Percentiles rank a stretch among this genome's conserved stretches.
Evolutionary conservation across 1,139 yeast species (phyloP).

Genomic region (Yamadazyma friedrichii): DNA sequence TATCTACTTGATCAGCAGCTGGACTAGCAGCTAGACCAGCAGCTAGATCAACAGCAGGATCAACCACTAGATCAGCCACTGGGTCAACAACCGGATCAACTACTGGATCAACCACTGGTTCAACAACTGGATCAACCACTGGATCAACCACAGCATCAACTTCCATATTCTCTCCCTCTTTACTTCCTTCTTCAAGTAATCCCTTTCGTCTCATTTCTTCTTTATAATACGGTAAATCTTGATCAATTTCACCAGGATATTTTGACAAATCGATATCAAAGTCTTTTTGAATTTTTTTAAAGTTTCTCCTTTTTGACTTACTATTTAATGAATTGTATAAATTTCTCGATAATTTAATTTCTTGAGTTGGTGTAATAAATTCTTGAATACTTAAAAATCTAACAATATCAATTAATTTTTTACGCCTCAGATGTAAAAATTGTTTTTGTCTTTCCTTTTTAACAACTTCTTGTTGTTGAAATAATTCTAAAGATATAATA

Average conservation of each 20-base stretch:
- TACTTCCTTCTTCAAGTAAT: not conserved
- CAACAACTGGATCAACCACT: not conserved
- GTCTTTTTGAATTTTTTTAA: constrained; percentile 14
- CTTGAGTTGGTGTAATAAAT: constrained; percentile 50
- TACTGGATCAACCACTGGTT: not conserved
- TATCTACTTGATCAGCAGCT: not conserved
- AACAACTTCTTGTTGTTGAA: constrained; percentile 80
- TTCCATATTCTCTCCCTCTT: constrained; percentile 2
- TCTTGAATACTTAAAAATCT: constrained; percentile 46
- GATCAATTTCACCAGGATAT: constrained; percentile 40
- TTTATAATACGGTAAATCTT: constrained; percentile 33
- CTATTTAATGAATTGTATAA: constrained; percentile 21
- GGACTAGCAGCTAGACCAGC: not conserved
- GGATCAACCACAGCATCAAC: not conserved
- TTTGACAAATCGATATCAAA: constrained; percentile 18
- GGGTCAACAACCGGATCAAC: not conserved
- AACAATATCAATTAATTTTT: constrained; percentile 55
- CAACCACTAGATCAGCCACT: not conserved
- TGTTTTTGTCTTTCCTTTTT: constrained; percentile 78
- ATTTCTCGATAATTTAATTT: constrained; percentile 45
- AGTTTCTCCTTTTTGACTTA: constrained; percentile 40
- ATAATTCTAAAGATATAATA: constrained; percentile 66
- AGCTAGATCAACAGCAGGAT: not conserved
- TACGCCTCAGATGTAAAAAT: constrained; percentile 62
- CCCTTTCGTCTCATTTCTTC: constrained; percentile 16